Conservation (phyloP, 1,139 yeast genomes). For the Diutina ranongensis region DNA sequence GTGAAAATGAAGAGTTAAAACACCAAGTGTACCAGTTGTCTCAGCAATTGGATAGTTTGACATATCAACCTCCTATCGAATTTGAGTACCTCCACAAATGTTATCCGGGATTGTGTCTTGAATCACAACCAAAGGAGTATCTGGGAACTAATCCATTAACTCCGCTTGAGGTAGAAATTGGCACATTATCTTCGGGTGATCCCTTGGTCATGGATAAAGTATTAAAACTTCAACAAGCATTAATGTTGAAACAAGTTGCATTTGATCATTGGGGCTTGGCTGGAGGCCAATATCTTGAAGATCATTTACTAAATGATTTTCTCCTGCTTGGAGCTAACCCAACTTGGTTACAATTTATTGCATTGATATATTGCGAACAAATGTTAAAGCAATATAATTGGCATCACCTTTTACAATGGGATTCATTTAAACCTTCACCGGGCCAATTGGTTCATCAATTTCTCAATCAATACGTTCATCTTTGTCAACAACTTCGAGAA, state of each 20-base stretch:
- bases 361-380: background rate
- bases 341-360: background rate
- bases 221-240: background rate
- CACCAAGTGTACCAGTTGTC: background rate
- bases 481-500: background rate
- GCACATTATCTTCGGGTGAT: background rate
- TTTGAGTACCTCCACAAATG: background rate
- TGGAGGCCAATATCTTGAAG: background rate
- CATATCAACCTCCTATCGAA: background rate
- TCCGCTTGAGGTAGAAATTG: background rate
- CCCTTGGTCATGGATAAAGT: background rate
- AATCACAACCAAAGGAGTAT: background rate
- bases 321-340: background rate
- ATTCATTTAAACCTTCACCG: background rate
- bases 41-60: background rate
- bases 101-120: background rate
- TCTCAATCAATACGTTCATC: background rate
- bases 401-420: slow-evolving; percentile 2
- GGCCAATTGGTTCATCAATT: background rate
- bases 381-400: background rate
- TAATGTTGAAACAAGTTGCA: background rate
- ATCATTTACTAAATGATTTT: background rate
- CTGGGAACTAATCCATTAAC: background rate
- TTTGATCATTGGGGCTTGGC: background rate
- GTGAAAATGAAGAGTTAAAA: background rate